These are phyloP conservation scores for Danielia reshetovae DNA, from an alignment of 805 yeast species.

Conservation along the genomic window DNA sequence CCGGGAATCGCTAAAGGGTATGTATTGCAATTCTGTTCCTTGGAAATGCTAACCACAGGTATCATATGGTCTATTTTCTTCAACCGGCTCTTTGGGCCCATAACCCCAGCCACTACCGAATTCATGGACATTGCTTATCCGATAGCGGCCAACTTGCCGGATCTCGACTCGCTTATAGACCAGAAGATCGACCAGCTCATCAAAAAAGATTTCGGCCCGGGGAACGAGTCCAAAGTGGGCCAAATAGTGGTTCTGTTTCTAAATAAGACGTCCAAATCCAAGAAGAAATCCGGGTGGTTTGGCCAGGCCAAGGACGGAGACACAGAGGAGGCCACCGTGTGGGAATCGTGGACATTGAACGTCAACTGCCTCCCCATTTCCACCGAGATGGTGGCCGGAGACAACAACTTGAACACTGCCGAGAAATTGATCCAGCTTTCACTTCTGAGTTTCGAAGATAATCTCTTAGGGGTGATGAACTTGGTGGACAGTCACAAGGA, in stretches of 20 bases:
- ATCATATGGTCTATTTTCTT: slow-evolving; percentile 66
- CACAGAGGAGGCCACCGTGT: slow-evolving; percentile 42
- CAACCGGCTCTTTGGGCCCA: slow-evolving; percentile 63
- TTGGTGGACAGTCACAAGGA: slow-evolving; percentile 53
- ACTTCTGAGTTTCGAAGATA: slow-evolving; percentile 33
- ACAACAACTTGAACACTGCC: slow-evolving; percentile 14
- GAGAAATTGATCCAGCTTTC: slow-evolving; percentile 28
- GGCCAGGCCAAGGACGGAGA: slow-evolving; percentile 27
- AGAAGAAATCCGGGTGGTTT: slow-evolving; percentile 54
- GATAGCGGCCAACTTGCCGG: slow-evolving; percentile 41
- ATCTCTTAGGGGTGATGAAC: slow-evolving; percentile 45
- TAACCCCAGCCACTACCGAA: slow-evolving; percentile 52
- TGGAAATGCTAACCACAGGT: slow-evolving; percentile 32
- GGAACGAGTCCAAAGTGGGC: slow-evolving; percentile 21
- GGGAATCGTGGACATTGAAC: slow-evolving; percentile 71
- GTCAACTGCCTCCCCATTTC: slow-evolving; percentile 40
- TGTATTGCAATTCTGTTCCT: slow-evolving; percentile 16
- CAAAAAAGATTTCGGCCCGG: slow-evolving; percentile 22
- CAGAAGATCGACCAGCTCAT: slow-evolving; percentile 30
- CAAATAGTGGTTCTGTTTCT: slow-evolving; percentile 36
- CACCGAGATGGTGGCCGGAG: slow-evolving; percentile 8
- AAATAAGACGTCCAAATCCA: slow-evolving; percentile 34
- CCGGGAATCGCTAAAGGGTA: slow-evolving; percentile 53
- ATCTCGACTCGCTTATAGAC: slow-evolving; percentile 44
- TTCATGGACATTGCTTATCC: slow-evolving; percentile 61